These are phyloP conservation scores for Talaromyces wortmannii DNA, from an alignment of 495 filamentous ascomycete species.

Conservation along the genomic window DNA sequence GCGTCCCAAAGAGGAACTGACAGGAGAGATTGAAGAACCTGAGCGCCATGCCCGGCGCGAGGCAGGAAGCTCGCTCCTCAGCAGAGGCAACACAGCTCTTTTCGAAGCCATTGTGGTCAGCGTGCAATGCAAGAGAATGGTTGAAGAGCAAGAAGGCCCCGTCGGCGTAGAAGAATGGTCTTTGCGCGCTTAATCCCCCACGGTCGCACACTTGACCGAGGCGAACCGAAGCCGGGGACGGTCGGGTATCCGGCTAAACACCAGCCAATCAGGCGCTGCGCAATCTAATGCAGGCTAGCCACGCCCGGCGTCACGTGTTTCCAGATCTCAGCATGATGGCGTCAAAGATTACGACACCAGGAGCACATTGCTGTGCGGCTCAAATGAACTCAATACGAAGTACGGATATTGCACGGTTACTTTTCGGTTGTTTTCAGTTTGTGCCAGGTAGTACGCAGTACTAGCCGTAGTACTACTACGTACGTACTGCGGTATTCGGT, in stretches of 20 bases:
- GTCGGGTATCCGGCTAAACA: too few species aligned
- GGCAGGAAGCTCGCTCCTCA: constrained; percentile 34
- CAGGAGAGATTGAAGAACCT: constrained; percentile 18
- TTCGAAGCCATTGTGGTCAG: constrained; percentile 28
- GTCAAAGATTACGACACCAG: neutral
- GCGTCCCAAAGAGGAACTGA: constrained; percentile 10
- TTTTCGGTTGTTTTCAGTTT: too few species aligned
- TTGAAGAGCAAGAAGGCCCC: neutral
- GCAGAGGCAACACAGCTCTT: constrained; percentile 31
- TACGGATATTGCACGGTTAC: too few species aligned
- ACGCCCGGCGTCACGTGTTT: too few species aligned
- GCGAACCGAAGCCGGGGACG: too few species aligned
- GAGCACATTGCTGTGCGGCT: neutral
- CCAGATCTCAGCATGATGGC: neutral
- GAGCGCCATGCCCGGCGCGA: constrained; percentile 21
- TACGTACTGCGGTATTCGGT: too few species aligned
- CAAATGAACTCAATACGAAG: neutral
- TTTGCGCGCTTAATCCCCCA: neutral
- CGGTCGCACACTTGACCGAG: too few species aligned
- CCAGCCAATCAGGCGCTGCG: too few species aligned
- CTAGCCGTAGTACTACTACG: too few species aligned
- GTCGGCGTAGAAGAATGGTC: neutral
- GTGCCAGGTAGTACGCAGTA: too few species aligned
- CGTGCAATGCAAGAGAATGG: neutral
- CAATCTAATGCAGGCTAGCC: too few species aligned